A percentile compares a stretch with the other conserved stretches of the same genome.
These are phyloP conservation scores for Exophiala aquamarina DNA, from an alignment of 2,329 filamentous ascomycete species.

Conservation along the genomic window DNA sequence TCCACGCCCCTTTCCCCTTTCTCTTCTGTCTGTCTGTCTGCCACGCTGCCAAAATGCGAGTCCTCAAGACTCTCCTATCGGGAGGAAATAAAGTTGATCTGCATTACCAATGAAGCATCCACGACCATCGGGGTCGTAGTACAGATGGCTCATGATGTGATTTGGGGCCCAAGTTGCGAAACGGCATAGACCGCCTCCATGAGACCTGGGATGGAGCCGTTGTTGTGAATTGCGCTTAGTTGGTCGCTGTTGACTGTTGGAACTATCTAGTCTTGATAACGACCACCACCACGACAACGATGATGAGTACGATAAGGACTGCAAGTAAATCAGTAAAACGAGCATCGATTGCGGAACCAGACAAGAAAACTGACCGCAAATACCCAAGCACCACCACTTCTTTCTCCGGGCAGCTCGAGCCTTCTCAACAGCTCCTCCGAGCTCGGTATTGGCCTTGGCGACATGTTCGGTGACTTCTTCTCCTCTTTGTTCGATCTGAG, in stretches of 20 bases:
- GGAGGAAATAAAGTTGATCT: constrained; percentile 2
- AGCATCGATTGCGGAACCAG: not conserved
- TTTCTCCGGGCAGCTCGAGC: constrained; percentile 79
- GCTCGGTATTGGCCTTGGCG: constrained; percentile 79
- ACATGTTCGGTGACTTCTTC: constrained; percentile 84
- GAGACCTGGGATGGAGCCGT: too few relatives aligned
- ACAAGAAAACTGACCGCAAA: constrained; percentile 57
- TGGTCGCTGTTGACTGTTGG: constrained; percentile 3
- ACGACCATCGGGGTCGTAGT: not conserved
- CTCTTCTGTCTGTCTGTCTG: too few relatives aligned
- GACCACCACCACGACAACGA: constrained; percentile 49
- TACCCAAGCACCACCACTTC: constrained; percentile 95
- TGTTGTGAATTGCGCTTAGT: constrained; percentile 1
- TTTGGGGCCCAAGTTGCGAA: too few relatives aligned
- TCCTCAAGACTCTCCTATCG: constrained; percentile 2
- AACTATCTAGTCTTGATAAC: constrained; percentile 47
- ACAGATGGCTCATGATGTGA: not conserved
- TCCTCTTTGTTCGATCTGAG: constrained; percentile 80
- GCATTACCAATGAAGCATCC: constrained; percentile 5
- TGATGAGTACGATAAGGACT: constrained; percentile 57
- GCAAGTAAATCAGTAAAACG: constrained; percentile 8
- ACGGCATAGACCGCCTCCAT: too few relatives aligned
- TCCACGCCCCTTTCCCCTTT: not conserved
- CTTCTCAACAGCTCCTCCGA: constrained; percentile 77
- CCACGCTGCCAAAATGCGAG: too few relatives aligned